Conservation (phyloP, 2,329 filamentous ascomycete species). For the Juglanconis sp. region DNA sequence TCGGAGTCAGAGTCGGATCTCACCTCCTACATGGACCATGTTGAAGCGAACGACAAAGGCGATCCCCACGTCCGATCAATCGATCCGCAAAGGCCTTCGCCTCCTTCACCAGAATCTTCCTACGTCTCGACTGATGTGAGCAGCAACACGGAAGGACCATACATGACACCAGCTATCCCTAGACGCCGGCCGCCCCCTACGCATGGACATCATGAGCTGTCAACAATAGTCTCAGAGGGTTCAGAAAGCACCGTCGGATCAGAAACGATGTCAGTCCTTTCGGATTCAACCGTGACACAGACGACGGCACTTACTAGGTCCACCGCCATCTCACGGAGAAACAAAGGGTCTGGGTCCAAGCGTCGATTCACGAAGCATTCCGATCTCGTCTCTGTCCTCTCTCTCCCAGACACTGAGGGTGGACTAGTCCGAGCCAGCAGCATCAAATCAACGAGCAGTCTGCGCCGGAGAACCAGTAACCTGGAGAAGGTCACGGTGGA, state of each 20-base stretch:
- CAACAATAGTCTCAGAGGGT: conserved; percentile 55
- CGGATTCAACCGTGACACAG: conserved; percentile 52
- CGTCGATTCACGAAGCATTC: conserved; percentile 85
- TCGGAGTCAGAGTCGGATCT: conserved; percentile 21
- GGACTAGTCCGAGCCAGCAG: conserved; percentile 62
- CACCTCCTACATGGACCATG: conserved; percentile 6
- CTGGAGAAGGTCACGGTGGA: conserved; percentile 66
- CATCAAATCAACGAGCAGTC: conserved; percentile 72
- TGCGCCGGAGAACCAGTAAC: conserved; percentile 68
- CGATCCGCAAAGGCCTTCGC: conserved; percentile 29
- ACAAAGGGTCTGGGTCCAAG: conserved; percentile 54
- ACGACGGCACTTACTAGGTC: conserved; percentile 48
- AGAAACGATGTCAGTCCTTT: conserved; percentile 48
- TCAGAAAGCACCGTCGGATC: conserved; percentile 44
- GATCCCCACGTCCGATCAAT: conserved; percentile 29
- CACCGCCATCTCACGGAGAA: conserved; percentile 42
- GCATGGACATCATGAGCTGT: conserved; percentile 52
- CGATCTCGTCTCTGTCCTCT: conserved; percentile 90
- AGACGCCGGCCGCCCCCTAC: conserved; percentile 44
- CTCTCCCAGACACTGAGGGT: conserved; percentile 58
- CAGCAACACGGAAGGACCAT: conserved; percentile 23
- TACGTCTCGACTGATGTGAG: conserved; percentile 19
- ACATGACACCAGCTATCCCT: conserved; percentile 22
- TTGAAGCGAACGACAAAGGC: conserved; percentile 23
- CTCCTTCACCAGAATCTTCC: conserved; percentile 30